Evolutionary conservation across 495 filamentous ascomycete species (phyloP), one percentile per base, ranked within the genome.

Genomic region (Neurospora cerealis): DNA sequence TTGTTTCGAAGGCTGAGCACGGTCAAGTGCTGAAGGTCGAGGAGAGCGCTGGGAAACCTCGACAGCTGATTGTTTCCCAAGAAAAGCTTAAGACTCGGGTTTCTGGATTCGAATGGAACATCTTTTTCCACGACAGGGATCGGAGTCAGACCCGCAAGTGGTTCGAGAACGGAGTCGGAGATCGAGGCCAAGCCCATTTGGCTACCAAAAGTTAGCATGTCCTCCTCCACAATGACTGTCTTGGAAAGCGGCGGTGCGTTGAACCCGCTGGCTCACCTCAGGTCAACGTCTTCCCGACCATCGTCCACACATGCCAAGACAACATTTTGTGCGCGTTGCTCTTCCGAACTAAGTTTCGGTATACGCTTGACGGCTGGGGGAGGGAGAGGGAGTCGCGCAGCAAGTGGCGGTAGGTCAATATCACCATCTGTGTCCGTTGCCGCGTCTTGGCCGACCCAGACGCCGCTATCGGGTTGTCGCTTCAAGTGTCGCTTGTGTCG

Each of bases 1-100:
- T 95, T 96, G 73, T 85, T 88, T 5, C 93, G 90, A 70, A 97
- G 82, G 78, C 87, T 93, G 39, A 97, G 87, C 10, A 92, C 88
- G 5, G 86, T 90, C 40, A 96, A 80, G 73, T 87, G 79, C 41
- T 88, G 79, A 5, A 92, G 77, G 70, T 84, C 84, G 76, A 89
- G 85, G 6, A 92, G 74, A 48, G 81, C 83, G n/a, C 74, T 73
- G 1, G 90, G 89, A 5, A 89, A 80, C 21, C 76, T 77, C 0
- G 73, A 73, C 4, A 96, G 87, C 6, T 80, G 78, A 75, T 94
- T 95, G 10, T 83, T 85, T 1, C 88, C 84, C 1, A 95, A 83
- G 75, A 88, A 93, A 13, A 96, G 77, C 42, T 89, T 83, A 38
- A 95, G 81, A 44, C 83, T 83, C 3, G 91, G 89, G 37, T 83